Evolutionary conservation across 306 rosid species (phyloP).

Genomic region (Corylus avellana): DNA sequence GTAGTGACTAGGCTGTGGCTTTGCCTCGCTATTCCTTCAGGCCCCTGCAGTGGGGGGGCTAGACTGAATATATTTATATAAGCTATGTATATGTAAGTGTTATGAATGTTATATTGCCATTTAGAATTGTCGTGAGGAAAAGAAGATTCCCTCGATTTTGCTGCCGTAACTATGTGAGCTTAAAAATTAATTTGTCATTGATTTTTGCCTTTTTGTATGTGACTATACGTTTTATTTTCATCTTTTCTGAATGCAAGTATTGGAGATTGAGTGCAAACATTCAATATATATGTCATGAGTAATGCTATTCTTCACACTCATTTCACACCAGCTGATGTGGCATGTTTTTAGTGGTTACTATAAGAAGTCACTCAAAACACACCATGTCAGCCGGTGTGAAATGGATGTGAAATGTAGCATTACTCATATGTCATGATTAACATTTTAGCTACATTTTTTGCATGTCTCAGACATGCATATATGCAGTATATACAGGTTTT

Average conservation of each 20-base stretch:
- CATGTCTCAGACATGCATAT: neutral
- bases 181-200: neutral
- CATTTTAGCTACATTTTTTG: neutral
- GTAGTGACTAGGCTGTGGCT: neutral
- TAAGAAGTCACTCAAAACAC: too few species aligned
- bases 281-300: neutral
- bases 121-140: neutral
- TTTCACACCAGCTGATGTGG: too few species aligned
- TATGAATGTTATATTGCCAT: neutral
- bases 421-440: too few species aligned
- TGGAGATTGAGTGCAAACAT: neutral
- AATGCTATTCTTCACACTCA: too few species aligned
- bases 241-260: neutral
- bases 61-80: neutral
- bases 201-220: neutral
- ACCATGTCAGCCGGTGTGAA: too few species aligned
- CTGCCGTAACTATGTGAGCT: neutral
- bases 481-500: neutral
- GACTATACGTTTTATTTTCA: neutral
- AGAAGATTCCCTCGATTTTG: neutral
- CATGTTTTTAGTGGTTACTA: too few species aligned
- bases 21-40: neutral
- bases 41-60: neutral
- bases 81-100: neutral
- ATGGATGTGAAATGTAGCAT: too few species aligned